A percentile compares a stretch with the other conserved stretches of the same genome.
Evolutionary conservation across 129 eudicot genomes (phyloP).

Genomic region (Cynara cardunculus): DNA sequence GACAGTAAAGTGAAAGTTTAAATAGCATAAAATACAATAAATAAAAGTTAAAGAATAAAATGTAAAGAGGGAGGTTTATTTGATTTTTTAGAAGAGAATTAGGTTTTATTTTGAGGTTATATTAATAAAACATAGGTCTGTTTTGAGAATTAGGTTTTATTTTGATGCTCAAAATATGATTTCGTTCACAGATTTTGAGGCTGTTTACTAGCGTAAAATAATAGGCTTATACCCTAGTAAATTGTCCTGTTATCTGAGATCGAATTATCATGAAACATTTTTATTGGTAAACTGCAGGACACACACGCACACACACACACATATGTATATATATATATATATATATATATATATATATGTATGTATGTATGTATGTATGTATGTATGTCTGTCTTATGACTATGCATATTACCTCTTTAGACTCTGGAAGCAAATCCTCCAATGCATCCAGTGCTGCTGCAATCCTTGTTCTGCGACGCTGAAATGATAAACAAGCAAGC

Average conservation of each 20-base stretch:
- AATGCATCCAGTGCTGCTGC: constrained; percentile 48
- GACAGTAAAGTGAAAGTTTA: no score
- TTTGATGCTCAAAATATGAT: constrained; percentile 1
- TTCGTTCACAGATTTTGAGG: neutral
- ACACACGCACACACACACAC: neutral
- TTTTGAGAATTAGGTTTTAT: no score
- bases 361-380: neutral
- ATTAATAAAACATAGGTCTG: no score
- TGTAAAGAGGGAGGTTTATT: no score
- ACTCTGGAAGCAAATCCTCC: constrained; percentile 47
- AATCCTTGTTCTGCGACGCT: constrained; percentile 50
- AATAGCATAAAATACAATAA: no score
- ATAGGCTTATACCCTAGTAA: neutral
- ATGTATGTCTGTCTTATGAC: neutral
- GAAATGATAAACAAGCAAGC: constrained; percentile 25
- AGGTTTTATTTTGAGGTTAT: no score
- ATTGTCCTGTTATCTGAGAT: neutral
- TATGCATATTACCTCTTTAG: constrained; percentile 32
- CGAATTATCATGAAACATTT: neutral
- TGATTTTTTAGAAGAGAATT: no score
- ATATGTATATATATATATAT: no score
- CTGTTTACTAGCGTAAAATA: neutral
- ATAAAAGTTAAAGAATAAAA: no score
- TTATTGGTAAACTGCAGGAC: neutral
- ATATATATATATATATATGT: no score